A percentile compares a stretch with the other conserved stretches of the same genome.
Evolutionary conservation across 805 yeast genomes (phyloP).

Genomic region (Debaryomyces maramus): DNA sequence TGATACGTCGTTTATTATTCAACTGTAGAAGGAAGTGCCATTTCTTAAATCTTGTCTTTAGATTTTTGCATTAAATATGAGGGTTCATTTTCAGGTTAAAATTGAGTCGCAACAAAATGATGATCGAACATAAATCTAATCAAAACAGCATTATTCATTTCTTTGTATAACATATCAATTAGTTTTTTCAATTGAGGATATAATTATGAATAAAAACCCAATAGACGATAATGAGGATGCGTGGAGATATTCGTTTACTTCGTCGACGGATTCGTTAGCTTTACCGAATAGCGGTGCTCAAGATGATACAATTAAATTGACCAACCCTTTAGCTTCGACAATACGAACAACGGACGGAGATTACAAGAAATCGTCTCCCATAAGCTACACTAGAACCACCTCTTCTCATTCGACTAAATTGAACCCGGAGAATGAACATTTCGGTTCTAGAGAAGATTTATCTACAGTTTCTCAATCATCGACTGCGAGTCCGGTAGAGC

Average conservation of each 20-base stretch:
- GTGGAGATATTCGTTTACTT: constrained; percentile 42
- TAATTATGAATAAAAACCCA: constrained; percentile 4
- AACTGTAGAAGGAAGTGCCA: background rate
- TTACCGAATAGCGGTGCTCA: no score
- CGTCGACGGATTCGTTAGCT: constrained; percentile 32
- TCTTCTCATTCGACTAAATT: no score
- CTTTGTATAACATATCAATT: background rate
- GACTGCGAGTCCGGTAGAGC: background rate
- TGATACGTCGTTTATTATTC: constrained; percentile 14
- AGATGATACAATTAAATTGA: no score
- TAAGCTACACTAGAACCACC: no score
- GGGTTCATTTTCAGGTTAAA: no score
- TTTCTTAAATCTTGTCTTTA: no score
- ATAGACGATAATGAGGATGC: constrained; percentile 40
- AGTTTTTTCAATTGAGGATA: background rate
- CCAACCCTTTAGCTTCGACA: no score
- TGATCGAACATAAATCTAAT: no score
- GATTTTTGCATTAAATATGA: no score
- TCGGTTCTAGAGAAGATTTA: background rate
- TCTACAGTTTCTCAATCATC: background rate
- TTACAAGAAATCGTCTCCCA: no score
- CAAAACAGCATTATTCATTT: background rate
- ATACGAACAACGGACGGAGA: no score
- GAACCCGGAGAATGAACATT: background rate
- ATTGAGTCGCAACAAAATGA: no score